Evolutionary conservation across 257 asterid species (phyloP).

Genomic region (Handroanthus guayacan): DNA sequence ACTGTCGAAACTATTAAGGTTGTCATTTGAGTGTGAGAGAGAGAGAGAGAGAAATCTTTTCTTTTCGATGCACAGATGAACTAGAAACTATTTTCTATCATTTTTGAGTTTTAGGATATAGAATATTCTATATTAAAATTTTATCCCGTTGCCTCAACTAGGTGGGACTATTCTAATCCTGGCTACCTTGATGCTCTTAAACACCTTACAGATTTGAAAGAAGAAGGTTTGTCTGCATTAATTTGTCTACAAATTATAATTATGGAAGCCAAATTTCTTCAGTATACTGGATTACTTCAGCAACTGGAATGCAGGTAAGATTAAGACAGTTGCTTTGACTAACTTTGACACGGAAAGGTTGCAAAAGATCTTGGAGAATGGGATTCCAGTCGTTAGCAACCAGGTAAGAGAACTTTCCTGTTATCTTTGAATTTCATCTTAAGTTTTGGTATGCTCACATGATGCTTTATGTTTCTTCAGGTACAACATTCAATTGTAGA

Average conservation of each 20-base stretch:
- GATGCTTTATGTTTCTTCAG: slow-evolving; percentile 53
- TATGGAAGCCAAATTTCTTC: slow-evolving; percentile 34
- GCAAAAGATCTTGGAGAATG: slow-evolving; percentile 84
- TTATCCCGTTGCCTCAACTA: slow-evolving; percentile 44
- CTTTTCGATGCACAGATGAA: background rate
- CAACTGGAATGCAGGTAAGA: slow-evolving; percentile 73
- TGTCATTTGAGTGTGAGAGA: too few species aligned
- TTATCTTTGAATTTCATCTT: slow-evolving; percentile 5
- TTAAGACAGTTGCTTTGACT: slow-evolving; percentile 95
- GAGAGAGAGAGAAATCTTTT: too few species aligned
- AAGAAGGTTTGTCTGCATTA: slow-evolving; percentile 68
- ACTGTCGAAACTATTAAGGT: background rate
- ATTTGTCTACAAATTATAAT: slow-evolving; percentile 21
- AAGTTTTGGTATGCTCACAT: background rate
- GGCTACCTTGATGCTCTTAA: slow-evolving; percentile 98
- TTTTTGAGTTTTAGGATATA: background rate
- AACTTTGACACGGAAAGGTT: slow-evolving; percentile 94
- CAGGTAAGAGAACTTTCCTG: slow-evolving; percentile 53
- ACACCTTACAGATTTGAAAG: slow-evolving; percentile 96
- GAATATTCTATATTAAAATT: slow-evolving; percentile 16
- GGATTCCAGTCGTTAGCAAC: slow-evolving; percentile 92
- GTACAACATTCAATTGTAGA: slow-evolving; percentile 97
- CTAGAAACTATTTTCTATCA: background rate
- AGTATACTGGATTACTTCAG: slow-evolving; percentile 46
- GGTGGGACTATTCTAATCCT: slow-evolving; percentile 96